Base-by-base conservation (phyloP, 1,284 basidiomycete genomes). In the Ustilago tritici region DNA sequence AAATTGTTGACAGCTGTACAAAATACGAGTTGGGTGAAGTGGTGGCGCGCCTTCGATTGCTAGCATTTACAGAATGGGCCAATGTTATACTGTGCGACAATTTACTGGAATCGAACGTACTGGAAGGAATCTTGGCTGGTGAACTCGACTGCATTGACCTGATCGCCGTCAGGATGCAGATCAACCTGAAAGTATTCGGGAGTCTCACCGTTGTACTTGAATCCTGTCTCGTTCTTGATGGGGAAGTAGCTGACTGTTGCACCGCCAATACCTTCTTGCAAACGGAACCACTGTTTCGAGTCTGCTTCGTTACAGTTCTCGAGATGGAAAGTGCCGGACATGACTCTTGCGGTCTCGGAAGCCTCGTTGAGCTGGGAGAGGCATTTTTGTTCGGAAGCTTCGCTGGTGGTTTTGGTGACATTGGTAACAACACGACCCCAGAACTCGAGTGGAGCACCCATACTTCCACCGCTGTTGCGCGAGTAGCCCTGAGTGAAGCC, bases 361-460 rank as follows among this genome's bases (percentile, higher is more conserved):
- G 49, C 28, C 14, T 28, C n/a, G 49, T 36, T 46, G 36, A 34
- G 46, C 15, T 43, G 34, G 17, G 70, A 19, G 38, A 72, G 70
- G 23, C 70, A 72, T 23, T 32, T 46, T 50, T 8, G 40, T 34
- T 34, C 52, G 12, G 47, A 15, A n/a, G 31, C n/a, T 46, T 43
- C n/a, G 15, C 55, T 23, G 36, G 43, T 12, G 2, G 12, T 28
- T 28, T 28, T 17, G 40, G 65, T 57, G 19, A 58, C 23, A 32
- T 65, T 62, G 62, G 62, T 65, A 0, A 65, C 56, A 28, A 74
- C 71, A 12, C 71, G 65, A 31, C 71, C 71, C 62, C 62, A 74
- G 62, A 35, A 74, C 47, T 74, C 71, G 59, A 69, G 38, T 12
- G 71, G 71, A 11, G 71, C 71, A 28, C 71, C 71, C 71, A 65